Evolutionary conservation across 2,329 filamentous ascomycete genomes (phyloP), one percentile per base, ranked within the genome.

Genomic region (Beauveria rudraprayagi): DNA sequence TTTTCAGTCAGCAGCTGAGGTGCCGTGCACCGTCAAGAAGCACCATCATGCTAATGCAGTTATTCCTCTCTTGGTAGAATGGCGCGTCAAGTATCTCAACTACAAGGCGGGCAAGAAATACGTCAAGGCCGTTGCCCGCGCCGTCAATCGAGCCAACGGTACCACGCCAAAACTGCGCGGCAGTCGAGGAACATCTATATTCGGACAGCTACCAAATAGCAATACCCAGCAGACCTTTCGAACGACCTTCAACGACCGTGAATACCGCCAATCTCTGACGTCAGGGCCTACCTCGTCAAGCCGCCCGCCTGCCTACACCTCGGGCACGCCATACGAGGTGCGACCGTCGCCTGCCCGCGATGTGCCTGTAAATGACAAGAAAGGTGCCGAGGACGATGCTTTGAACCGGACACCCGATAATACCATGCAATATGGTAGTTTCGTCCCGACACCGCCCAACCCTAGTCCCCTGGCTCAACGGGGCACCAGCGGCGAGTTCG

Each of bases 41-140:
- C 17, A n/a, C 40, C 10, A 55, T 52, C 37, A 17, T 40, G 24
- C 34, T 63, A 56, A 61, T 59, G 62, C 30, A 16, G 24, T 47
- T 9, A 22, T 22, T 52, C 9, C 14, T 11, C 11, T n/a, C 22
- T 44, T 9, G 16, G 30, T 66, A 87, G 85, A 97, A 83, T 97
- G 93, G 93, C 86, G 90, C 69, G 83, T 87, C 73, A 96, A 96
- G 75, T 97, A 97, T 74, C 83, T 97, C 67, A 86, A 97, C 75
- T 97, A 97, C 80, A 96, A 96, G 81, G 86, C 86, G 61, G 93
- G 92, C 63, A 97, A 97, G 77, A 97, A 97, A 77, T 88, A 92
- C 71, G 82, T 97, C 73, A 97, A 97, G 75, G 86, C 86, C 61
- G 87, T 97, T 57, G 76, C 82, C 26, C 84, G 88, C 64, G 91